These are phyloP conservation scores for Leonotis leonurus DNA, from an alignment of 257 asterid species.

Conservation along the genomic window DNA sequence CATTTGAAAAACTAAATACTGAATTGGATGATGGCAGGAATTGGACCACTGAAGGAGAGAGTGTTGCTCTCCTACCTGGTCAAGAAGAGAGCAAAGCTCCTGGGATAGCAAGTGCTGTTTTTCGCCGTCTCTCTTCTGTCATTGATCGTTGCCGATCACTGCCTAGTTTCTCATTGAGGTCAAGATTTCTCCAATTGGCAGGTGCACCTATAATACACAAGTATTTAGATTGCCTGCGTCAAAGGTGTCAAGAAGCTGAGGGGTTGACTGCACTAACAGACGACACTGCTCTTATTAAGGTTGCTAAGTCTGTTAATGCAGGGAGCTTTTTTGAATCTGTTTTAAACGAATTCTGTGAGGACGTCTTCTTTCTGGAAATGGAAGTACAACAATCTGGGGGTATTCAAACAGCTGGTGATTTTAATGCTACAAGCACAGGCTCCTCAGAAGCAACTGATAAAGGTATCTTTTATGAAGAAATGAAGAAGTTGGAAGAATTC, in stretches of 20 bases:
- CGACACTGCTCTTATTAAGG: slow-evolving; percentile 66
- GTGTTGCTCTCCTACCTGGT: slow-evolving; percentile 33
- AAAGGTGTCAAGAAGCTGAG: slow-evolving; percentile 94
- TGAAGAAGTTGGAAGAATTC: slow-evolving; percentile 48
- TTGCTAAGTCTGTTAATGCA: slow-evolving; percentile 68
- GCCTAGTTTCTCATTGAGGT: slow-evolving; percentile 61
- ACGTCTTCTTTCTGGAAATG: slow-evolving; percentile 82
- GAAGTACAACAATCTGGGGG: slow-evolving; percentile 32
- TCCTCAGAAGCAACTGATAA: slow-evolving; percentile 26
- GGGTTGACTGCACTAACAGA: slow-evolving; percentile 89
- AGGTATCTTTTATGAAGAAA: slow-evolving; percentile 48
- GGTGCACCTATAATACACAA: slow-evolving; percentile 51
- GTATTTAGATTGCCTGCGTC: slow-evolving; percentile 46
- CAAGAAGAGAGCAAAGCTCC: slow-evolving; percentile 71
- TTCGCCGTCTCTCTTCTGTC: slow-evolving; percentile 45
- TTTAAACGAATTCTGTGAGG: slow-evolving; percentile 70
- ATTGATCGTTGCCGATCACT: slow-evolving; percentile 74
- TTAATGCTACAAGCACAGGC: slow-evolving; percentile 7
- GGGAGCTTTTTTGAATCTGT: slow-evolving; percentile 42
- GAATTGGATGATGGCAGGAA: slow-evolving; percentile 60
- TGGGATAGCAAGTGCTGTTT: slow-evolving; percentile 47
- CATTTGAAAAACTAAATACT: slow-evolving; percentile 46
- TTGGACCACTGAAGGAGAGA: slow-evolving; percentile 49
- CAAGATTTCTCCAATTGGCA: slow-evolving; percentile 58
- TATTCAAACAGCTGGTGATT: slow-evolving; percentile 22